Base-by-base conservation (phyloP, 2,329 filamentous ascomycete genomes). In the Verticillium zaregamsianum region DNA sequence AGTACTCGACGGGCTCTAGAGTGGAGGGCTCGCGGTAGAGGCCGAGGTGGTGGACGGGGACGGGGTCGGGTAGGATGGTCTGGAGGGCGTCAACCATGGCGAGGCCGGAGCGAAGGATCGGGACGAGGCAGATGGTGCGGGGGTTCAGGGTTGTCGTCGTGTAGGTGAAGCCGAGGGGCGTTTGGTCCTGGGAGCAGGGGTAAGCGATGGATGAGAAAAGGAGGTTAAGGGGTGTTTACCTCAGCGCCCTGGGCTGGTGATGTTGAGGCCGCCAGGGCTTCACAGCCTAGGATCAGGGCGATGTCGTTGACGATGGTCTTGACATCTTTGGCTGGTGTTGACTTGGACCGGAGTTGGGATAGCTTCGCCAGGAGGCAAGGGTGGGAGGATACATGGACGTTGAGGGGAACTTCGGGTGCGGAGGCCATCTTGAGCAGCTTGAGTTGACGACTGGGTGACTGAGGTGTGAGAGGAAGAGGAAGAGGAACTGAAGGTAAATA, bases 21-120 rank as follows among this genome's bases (percentile, higher is more conserved):
- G 91, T 94, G 61, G 87, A 86, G 63, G 90, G 92, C 74, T 97
- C 93, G 72, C 93, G 92, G 82, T 94, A 98, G 71, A 98, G 89
- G 67, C 95, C 94, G 8, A 98, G 89, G 74, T 98, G 94, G 79
- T 98, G 93, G 66, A 97, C 86, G 7, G 93, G 89, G 35, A 94
- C 90, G 15, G 92, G 85, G 40, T 77, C 73, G 20, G 94, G 93
- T 63, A 98, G 91, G 69, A 98, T 83, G 32, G 88, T 88, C 79
- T 94, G 89, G 54, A 97, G 80, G 31, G 92, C 90, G 72, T 96
- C 91, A 54, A 96, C 85, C 93, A 98, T 97, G 73, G 87, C 91
- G 49, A 97, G 82, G 31, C 94, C 94, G 3, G 92, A 96, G 64
- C 94, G 86, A n/a, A 98, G 85, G 75, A 98, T 96, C 40, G 94